A percentile compares a stretch with the other conserved stretches of the same genome.
Evolutionary conservation across 208 protist species (phyloP).

Genomic region (Endotrypanum monterogeii): DNA sequence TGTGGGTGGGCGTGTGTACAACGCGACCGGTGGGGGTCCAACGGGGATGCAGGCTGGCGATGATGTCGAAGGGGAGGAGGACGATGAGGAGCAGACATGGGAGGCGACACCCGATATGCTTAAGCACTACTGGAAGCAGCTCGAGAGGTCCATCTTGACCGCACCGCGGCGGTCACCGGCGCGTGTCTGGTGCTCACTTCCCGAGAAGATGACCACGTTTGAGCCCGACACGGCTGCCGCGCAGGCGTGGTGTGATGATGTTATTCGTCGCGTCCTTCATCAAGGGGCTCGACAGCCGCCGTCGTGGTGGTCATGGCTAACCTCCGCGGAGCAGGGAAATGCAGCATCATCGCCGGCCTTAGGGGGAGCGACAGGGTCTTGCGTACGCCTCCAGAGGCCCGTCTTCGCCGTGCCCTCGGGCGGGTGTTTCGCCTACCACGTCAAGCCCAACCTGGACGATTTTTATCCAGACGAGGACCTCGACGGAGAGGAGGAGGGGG

Average conservation of each 20-base stretch:
- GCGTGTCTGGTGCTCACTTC: constrained; percentile 16
- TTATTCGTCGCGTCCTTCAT: constrained; percentile 14
- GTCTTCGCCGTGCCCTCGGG: constrained; percentile 15
- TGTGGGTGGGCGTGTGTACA: too few relatives aligned
- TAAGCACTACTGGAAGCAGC: constrained; percentile 43
- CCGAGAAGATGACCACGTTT: constrained; percentile 3
- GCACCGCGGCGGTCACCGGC: constrained; percentile 23
- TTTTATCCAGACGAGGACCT: constrained; percentile 19
- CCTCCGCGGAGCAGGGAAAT: neutral
- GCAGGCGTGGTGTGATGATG: constrained; percentile 27
- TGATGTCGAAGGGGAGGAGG: constrained; percentile 18
- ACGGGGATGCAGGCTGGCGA: constrained; percentile 2
- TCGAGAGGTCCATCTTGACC: constrained; percentile 31
- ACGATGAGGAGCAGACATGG: constrained; percentile 27
- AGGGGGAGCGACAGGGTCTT: neutral
- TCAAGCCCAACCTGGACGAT: constrained; percentile 10
- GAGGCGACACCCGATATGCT: constrained; percentile 33
- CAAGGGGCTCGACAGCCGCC: constrained; percentile 6
- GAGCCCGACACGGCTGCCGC: constrained; percentile 18
- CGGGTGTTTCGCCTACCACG: constrained; percentile 20
- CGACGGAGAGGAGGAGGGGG: constrained; percentile 14
- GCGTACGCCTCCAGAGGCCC: constrained; percentile 8
- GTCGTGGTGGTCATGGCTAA: constrained; percentile 21
- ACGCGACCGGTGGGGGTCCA: neutral
- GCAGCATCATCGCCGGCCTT: neutral